Percentiles rank a stretch among this genome's conserved stretches.
Conservation (phyloP, 2,329 filamentous ascomycete genomes). For the Sporothrix brasiliensis region DNA sequence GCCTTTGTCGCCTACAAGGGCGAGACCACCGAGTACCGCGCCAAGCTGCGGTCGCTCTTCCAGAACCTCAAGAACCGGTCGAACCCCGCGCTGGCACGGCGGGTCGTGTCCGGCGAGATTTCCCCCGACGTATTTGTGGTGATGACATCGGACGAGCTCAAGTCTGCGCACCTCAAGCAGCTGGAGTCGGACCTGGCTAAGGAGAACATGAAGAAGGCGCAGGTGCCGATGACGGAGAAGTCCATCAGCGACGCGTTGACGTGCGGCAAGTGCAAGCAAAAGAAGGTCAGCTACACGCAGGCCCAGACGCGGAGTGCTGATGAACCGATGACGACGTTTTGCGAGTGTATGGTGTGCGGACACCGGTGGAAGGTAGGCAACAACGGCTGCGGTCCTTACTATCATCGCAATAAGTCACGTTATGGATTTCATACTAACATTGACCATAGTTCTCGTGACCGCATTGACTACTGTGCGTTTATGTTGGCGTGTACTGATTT, state of each 20-base stretch:
- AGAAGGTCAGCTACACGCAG: conserved; percentile 93
- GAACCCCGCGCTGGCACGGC: conserved; percentile 74
- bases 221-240: conserved; percentile 90
- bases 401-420: background rate
- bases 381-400: background rate
- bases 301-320: conserved; percentile 94
- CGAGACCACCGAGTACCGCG: conserved; percentile 75
- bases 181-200: conserved; percentile 76
- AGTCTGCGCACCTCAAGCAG: conserved; percentile 77
- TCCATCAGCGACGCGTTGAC: conserved; percentile 84
- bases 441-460: conserved; percentile 8
- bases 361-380: conserved; percentile 69
- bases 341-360: conserved; percentile 70
- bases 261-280: conserved; percentile 90
- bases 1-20: conserved; percentile 71
- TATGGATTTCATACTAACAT: conserved; percentile 13
- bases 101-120: conserved; percentile 76
- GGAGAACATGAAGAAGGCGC: conserved; percentile 96
- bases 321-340: conserved; percentile 84
- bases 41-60: conserved; percentile 89
- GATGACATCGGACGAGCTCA: conserved; percentile 90
- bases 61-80: conserved; percentile 93
- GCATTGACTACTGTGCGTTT: background rate
- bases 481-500: conserved; percentile 16
- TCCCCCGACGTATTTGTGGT: conserved; percentile 71